Percentiles rank a stretch among this genome's conserved stretches.
Evolutionary conservation across 2,329 filamentous ascomycete species (phyloP).

Genomic region (Calonectria crousiana): DNA sequence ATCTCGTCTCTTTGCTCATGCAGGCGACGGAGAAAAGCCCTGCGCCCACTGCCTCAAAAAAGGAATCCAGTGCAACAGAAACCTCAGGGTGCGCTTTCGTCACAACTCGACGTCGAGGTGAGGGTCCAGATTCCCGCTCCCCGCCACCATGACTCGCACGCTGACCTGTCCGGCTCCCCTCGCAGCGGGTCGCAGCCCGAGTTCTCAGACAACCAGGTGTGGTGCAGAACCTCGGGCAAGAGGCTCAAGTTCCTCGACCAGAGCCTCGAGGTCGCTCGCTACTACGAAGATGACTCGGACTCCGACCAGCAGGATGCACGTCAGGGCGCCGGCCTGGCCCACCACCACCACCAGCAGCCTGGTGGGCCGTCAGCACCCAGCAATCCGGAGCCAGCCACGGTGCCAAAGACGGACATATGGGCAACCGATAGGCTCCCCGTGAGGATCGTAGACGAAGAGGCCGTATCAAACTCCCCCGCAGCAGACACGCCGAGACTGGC

Average conservation of each 20-base stretch:
- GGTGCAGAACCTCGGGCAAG: constrained; percentile 33
- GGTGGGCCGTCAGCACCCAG: background rate
- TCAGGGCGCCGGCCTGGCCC: background rate
- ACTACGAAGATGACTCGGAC: constrained; percentile 24
- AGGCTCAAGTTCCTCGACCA: constrained; percentile 36
- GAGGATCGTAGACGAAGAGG: constrained; percentile 5
- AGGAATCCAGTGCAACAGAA: constrained; percentile 28
- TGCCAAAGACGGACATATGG: constrained; percentile 4
- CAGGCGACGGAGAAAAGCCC: constrained; percentile 34
- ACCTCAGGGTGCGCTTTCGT: constrained; percentile 31
- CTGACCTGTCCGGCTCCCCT: constrained; percentile 10
- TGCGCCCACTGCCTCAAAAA: constrained; percentile 35
- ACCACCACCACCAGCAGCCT: background rate
- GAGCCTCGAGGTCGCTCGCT: constrained; percentile 28
- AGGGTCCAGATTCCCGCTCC: background rate
- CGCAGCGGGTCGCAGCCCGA: constrained; percentile 25
- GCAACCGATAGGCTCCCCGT: background rate
- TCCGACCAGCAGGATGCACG: constrained; percentile 16
- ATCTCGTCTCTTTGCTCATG: background rate
- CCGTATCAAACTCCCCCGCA: background rate
- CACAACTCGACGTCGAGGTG: constrained; percentile 30
- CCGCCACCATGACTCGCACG: background rate
- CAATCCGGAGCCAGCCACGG: background rate
- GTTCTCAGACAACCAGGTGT: constrained; percentile 31
- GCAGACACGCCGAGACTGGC: background rate